These are phyloP conservation scores for Thermothelomyces thermophilus DNA, from an alignment of 2,329 filamentous ascomycete species.

Conservation along the genomic window DNA sequence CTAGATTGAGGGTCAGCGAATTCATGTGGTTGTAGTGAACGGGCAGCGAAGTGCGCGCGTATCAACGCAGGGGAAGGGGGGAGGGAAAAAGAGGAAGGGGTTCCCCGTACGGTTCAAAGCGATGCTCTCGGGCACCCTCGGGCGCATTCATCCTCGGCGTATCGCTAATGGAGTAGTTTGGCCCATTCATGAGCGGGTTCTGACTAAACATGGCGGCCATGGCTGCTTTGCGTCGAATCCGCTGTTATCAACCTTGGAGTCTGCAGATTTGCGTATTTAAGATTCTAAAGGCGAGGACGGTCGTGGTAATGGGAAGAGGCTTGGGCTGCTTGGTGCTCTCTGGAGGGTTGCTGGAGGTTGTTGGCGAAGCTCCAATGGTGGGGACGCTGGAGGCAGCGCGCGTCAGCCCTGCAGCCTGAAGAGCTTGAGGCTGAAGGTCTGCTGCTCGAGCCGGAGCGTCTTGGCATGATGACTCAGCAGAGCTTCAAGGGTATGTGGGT, in stretches of 20 bases:
- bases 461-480: conserved; percentile 20
- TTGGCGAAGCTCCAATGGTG: conserved; percentile 7
- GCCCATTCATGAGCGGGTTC: conserved; percentile 61
- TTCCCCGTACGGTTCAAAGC: conserved; percentile 80
- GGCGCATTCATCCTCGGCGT: conserved; percentile 47
- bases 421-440: conserved; percentile 15
- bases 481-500: background rate
- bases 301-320: background rate
- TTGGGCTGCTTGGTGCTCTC: background rate
- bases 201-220: conserved; percentile 63
- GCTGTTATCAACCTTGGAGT: background rate
- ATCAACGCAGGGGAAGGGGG: too few relatives aligned
- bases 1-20: conserved; percentile 37
- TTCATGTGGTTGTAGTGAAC: background rate
- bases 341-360: background rate
- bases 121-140: conserved; percentile 60
- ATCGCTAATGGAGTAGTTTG: conserved; percentile 63
- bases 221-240: conserved; percentile 10
- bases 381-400: conserved; percentile 4
- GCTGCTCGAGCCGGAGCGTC: conserved; percentile 8
- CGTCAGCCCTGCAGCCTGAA: conserved; percentile 46
- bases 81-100: background rate
- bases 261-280: background rate
- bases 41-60: background rate
- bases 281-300: background rate